Evolutionary conservation across 2,329 filamentous ascomycete species (phyloP).

Genomic region (Rutstroemia sp.): DNA sequence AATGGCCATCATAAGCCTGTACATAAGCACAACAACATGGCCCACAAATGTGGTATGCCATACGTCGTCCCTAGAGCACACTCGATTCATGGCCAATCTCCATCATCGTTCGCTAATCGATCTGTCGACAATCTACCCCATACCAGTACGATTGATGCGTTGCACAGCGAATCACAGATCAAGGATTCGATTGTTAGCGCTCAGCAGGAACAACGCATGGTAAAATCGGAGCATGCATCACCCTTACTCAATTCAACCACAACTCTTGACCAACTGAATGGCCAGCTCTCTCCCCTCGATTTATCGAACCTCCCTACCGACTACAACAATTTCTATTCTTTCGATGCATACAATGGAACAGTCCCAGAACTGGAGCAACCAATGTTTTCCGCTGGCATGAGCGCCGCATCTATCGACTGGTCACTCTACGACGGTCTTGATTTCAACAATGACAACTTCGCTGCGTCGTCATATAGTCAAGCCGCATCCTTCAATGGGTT

Average conservation of each 20-base stretch:
- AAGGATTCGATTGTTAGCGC: conserved; percentile 32
- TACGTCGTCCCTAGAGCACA: conserved; percentile 54
- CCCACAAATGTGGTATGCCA: conserved; percentile 51
- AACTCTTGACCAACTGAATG: conserved; percentile 42
- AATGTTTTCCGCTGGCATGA: conserved; percentile 55
- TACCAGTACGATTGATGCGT: conserved; percentile 35
- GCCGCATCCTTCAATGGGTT: conserved; percentile 45
- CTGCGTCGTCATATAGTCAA: conserved; percentile 48
- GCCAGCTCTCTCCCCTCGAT: conserved; percentile 50
- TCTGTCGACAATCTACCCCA: conserved; percentile 39
- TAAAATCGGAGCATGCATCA: conserved; percentile 56
- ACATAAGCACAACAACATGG: conserved; percentile 52
- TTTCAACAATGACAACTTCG: conserved; percentile 42
- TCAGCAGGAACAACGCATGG: conserved; percentile 39
- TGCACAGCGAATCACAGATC: conserved; percentile 30
- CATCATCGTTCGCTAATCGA: conserved; percentile 39
- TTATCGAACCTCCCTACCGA: conserved; percentile 46
- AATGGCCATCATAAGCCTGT: conserved; percentile 57
- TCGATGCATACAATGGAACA: conserved; percentile 44
- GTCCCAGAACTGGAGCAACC: conserved; percentile 42
- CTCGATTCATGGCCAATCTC: conserved; percentile 44
- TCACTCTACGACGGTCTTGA: conserved; percentile 45
- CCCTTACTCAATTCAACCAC: conserved; percentile 43
- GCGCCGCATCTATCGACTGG: conserved; percentile 48
- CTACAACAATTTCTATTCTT: conserved; percentile 33